These are phyloP conservation scores for Fagopyrum homotropicum DNA, from an alignment of 148 eudicot genomes.

Conservation along the genomic window DNA sequence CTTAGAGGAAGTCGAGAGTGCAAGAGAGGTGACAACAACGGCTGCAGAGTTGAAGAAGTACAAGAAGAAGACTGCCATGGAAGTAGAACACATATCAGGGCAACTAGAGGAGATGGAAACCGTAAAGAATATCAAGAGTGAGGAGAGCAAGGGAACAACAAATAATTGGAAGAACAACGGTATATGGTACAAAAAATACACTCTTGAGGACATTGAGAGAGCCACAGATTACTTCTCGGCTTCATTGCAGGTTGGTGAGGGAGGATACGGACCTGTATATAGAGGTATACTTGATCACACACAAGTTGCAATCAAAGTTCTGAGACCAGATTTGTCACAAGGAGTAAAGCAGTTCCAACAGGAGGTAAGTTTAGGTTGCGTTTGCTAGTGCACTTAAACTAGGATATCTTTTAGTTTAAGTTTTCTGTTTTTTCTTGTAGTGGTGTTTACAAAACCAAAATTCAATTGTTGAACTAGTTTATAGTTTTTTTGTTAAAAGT, in stretches of 20 bases:
- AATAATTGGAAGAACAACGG: conserved; percentile 20
- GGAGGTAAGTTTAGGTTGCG: conserved; percentile 38
- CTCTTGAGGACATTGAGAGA: conserved; percentile 53
- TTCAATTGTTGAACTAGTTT: too few relatives aligned
- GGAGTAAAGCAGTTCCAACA: conserved; percentile 63
- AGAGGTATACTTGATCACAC: conserved; percentile 60
- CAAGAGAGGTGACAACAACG: conserved; percentile 39
- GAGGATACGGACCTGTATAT: conserved; percentile 91
- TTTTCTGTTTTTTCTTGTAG: too few relatives aligned
- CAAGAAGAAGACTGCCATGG: conserved; percentile 48
- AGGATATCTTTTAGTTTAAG: too few relatives aligned
- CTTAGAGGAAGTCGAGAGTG: conserved; percentile 28
- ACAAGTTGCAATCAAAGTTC: conserved; percentile 75
- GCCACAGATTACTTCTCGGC: conserved; percentile 55
- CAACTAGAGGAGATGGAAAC: conserved; percentile 46
- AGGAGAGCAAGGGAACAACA: conserved; percentile 30
- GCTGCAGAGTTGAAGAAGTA: conserved; percentile 48
- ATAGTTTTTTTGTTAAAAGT: too few relatives aligned
- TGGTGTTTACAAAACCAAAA: too few relatives aligned
- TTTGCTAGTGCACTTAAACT: too few relatives aligned
- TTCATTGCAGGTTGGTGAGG: conserved; percentile 73
- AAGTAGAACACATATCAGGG: conserved; percentile 52
- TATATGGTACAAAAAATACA: conserved; percentile 38
- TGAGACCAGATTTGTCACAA: conserved; percentile 55
- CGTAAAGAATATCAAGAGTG: conserved; percentile 26